Conservation (phyloP, 768 basidiomycete genomes). For the Plicaturopsis crispa region DNA sequence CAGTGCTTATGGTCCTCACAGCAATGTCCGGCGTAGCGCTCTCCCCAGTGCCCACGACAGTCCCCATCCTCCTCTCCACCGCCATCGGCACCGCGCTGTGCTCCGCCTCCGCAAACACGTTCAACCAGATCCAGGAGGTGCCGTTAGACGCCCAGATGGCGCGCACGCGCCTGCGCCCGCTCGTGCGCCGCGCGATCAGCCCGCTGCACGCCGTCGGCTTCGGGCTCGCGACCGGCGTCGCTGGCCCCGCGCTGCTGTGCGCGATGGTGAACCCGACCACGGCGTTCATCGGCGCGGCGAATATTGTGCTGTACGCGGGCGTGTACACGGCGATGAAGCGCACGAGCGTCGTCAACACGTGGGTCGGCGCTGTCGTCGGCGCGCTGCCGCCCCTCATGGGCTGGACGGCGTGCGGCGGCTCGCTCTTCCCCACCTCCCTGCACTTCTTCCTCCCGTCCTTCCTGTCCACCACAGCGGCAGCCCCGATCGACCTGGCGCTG, state of each 20-base stretch:
- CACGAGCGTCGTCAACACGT: constrained; percentile 76
- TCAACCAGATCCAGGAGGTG: constrained; percentile 92
- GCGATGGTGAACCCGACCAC: constrained; percentile 82
- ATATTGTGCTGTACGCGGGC: constrained; percentile 86
- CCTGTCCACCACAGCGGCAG: constrained; percentile 28
- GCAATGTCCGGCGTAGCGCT: constrained; percentile 91
- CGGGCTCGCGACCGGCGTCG: constrained; percentile 65
- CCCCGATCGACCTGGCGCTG: constrained; percentile 34
- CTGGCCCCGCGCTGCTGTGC: constrained; percentile 74
- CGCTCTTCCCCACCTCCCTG: constrained; percentile 54
- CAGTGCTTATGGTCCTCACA: constrained; percentile 77
- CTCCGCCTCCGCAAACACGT: constrained; percentile 86
- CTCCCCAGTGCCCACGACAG: constrained; percentile 77
- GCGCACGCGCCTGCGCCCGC: constrained; percentile 79
- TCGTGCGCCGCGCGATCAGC: constrained; percentile 78
- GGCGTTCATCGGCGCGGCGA: constrained; percentile 73
- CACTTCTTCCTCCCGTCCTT: constrained; percentile 60
- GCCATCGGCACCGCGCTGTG: constrained; percentile 88
- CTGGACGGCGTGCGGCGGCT: constrained; percentile 92
- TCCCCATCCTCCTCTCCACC: constrained; percentile 80
- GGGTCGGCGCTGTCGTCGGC: constrained; percentile 92
- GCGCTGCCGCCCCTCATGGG: constrained; percentile 95
- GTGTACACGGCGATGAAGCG: constrained; percentile 92
- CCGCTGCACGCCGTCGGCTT: constrained; percentile 82
- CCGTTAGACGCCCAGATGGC: constrained; percentile 97